Evolutionary conservation across 768 basidiomycete genomes (phyloP), one percentile per base, ranked within the genome.

Genomic region (Polyporus arcularius): DNA sequence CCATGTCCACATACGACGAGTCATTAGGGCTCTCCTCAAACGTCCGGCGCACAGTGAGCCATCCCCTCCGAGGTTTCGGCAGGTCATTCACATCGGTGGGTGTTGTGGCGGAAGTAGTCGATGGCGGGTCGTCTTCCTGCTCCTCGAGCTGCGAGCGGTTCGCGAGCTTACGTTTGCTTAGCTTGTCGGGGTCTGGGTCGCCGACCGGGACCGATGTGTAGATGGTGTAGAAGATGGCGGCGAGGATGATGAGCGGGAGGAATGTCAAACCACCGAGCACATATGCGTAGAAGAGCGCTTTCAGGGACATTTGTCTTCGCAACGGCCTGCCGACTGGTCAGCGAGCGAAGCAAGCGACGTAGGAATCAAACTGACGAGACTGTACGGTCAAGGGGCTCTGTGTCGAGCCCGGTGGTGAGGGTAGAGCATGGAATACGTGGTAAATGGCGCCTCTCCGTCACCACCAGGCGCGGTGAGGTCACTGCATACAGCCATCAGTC

Each of bases 221-320:
- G 62, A 89, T 73, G 62, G 87, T 79, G 71, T 81, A 82, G 71
- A 82, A 84, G 66, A 94, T 64, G 66, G 82, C 61, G 26, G 73
- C 76, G 64, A 82, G 75, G 68, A 93, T 65, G 65, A 90, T 70
- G 48, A 97, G 81, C 18, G 96, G 96, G 57, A 97, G 77, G 73
- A 96, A 90, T 2, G 96, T 96, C 63, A 97, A 61, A 46, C 94
- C 96, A 55, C 96, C 96, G 46, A 97, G 79, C 61, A 97, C 75
- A 74, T 97, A 97, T 38, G 90, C 90, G 70, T 96, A 87, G 63
- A 93, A 66, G 53, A 94, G 74, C 2, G 88, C 83, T 70, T 82
- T 87, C 66, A 92, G 70, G 58, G 82, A 82, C 90, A 92, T 91
- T 60, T 35, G 65, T 49, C 60, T 53, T 55, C 48, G 41, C 45